Evolutionary conservation across 2,329 filamentous ascomycete species (phyloP), one percentile per base, ranked within the genome.

Genomic region (Phyllosticta capitalensis): DNA sequence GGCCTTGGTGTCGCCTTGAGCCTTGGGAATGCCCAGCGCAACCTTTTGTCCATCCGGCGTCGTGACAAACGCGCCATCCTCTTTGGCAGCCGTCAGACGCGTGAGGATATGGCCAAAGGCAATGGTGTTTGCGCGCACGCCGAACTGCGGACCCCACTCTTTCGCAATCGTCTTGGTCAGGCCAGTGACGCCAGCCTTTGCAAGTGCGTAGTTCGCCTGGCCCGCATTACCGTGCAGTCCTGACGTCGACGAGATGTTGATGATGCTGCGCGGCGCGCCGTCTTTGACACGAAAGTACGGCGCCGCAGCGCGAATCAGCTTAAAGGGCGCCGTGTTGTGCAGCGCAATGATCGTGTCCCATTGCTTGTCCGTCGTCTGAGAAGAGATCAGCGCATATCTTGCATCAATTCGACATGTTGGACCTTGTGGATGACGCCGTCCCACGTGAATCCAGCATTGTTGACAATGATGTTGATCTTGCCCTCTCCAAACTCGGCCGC

Each of bases 361-460:
- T 79, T 95, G 90, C 77, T 89, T 89, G 78, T 95, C 89, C 17
- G 86, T 88, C 79, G 90, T 92, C 80, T 82, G 61, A 20, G 22
- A 38, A 33, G 28, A 21, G 50, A 14, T 45, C 38, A 30, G 60
- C 7, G 49, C 52, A 38, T 22, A 19, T 50, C 22, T 38, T 12
- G 52, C 19, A 6, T 24, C 17, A 17, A 49, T 53, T 52, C 14
- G 52, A 52, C 53, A 48, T 10, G 38, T 38, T 28, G 33, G 52
- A 62, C 59, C 76, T 94, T 95, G 79, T 95, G 89, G 65, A 95
- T 90, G 48, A 95, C 90, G 6, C 87, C 91, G 72, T 96, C 91
- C 89, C 90, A 95, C 0, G 91, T 95, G 75, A 90, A 95, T 50
- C 90, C 90, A 0, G 90, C 91, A 71, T 95, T 95, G 75, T 95